Conservation (phyloP, 208 protist genomes). For the Porcisia deanei region DNA sequence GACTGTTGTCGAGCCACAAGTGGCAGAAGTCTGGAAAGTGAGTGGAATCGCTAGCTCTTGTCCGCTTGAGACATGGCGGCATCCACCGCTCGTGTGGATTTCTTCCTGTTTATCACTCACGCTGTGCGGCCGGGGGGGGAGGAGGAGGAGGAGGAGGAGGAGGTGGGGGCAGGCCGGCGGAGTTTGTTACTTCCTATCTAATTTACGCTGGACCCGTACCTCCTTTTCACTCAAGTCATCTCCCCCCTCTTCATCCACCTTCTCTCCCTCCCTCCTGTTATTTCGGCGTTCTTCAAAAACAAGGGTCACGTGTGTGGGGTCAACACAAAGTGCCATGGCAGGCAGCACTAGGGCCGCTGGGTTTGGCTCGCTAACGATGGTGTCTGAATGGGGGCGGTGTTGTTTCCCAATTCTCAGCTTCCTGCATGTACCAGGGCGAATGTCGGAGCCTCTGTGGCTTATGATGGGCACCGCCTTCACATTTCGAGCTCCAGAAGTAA, state of each 20-base stretch:
- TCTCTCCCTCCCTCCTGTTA: background rate
- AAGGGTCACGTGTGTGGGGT: background rate
- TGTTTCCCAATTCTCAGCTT: constrained; percentile 78
- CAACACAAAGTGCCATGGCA: background rate
- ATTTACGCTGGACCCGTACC: background rate
- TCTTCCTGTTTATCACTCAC: background rate
- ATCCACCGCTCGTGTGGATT: background rate
- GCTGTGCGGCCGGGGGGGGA: background rate
- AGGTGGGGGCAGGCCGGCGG: no score
- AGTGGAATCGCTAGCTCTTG: background rate
- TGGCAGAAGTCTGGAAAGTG: background rate
- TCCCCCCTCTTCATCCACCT: background rate
- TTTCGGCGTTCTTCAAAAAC: background rate
- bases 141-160: no score
- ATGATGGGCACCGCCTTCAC: constrained; percentile 86
- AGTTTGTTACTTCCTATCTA: background rate
- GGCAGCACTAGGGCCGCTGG: background rate
- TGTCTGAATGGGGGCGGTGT: constrained; percentile 9
- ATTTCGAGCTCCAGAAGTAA: constrained; percentile 2
- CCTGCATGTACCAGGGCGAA: constrained; percentile 80
- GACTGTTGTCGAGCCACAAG: background rate
- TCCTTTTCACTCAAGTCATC: background rate
- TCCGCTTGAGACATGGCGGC: background rate
- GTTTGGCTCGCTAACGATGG: background rate
- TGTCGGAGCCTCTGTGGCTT: constrained; percentile 78